Base-by-base conservation (phyloP, 2,329 filamentous ascomycete genomes). In the Beauveria varroae region DNA sequence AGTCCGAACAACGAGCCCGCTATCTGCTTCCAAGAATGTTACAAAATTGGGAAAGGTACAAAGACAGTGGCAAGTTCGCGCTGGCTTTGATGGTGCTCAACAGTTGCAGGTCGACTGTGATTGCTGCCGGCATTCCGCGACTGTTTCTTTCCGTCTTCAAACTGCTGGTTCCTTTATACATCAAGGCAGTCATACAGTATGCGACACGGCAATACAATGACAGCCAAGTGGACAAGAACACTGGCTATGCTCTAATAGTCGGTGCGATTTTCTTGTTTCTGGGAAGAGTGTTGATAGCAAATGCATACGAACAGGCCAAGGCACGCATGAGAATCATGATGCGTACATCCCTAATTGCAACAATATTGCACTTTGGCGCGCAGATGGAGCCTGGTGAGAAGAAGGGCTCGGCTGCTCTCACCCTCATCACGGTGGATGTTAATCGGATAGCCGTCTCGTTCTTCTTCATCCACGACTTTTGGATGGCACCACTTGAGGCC, bases 401-500 rank as follows among this genome's bases (percentile, higher is more conserved):
- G 3, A 51, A 24, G 8, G 63, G 61, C 12, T 53, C 64, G 1
- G 61, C 63, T 1, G 59, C 63, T 1, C 5, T 65, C 14, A 65
- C 64, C 2, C 46, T 65, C 18, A 61, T 61, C 26, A 62, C 54
- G 7, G 18, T 60, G 5, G 63, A 65, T n/a, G 57, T 64, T 9
- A 26, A 47, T 14, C 59, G 56, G 0, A 60, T 65, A 3, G 43
- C 22, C 26, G 34, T 3, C 18, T 59, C 62, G 0, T 63, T 65
- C 14, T 56, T 58, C 49, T 41, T n/a, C 1, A 47, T 65, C 2
- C 63, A 65, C 22, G 60, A 65, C 14, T 57, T 65, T 10, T 65
- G 63, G 63, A 57, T 62, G 1, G 60, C 60, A 2, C 62, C 62
- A 0, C 44, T 65, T 7, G 63, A 65, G n/a, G 54, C 63, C 5